phyloP scores from a whole-genome alignment of 192 early-diverging fungal genomes.

The Linnemannia exigua region DNA sequence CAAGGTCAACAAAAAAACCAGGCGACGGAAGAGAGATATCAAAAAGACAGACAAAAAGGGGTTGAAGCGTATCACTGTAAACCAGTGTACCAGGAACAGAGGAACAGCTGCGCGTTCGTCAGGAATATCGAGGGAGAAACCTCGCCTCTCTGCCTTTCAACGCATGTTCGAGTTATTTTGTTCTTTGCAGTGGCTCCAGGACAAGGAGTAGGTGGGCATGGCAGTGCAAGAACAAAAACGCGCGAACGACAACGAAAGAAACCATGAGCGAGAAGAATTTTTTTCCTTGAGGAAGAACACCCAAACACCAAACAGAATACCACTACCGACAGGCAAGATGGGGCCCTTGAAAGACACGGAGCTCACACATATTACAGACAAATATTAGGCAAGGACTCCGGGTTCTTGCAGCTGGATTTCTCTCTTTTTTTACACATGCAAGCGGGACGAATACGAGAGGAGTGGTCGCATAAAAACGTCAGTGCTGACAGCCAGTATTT shows the following conservation, averaged over 20 bases:
- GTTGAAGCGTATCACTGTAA: neutral
- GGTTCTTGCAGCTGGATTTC: neutral
- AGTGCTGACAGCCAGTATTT: neutral
- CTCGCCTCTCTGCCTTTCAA: neutral
- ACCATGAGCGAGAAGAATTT: too few species aligned
- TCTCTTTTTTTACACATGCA: neutral
- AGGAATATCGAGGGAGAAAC: neutral
- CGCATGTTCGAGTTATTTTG: neutral
- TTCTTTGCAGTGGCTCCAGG: too few species aligned
- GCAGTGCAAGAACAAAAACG: too few species aligned
- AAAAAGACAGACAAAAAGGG: neutral
- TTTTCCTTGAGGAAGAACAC: neutral
- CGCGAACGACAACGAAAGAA: too few species aligned
- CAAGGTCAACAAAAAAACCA: neutral
- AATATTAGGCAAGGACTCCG: constrained; percentile 10
- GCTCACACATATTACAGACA: neutral
- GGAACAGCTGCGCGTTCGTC: neutral
- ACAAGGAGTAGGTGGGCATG: too few species aligned
- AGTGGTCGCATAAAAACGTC: neutral
- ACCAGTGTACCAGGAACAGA: neutral
- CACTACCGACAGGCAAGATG: neutral
- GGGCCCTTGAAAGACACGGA: neutral
- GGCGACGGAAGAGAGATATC: neutral
- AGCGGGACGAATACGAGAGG: neutral
- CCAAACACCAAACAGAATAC: neutral